Evolutionary conservation across 331 rosid genomes (phyloP), one percentile per base, ranked within the genome.

Genomic region (Prunus yedoensis): DNA sequence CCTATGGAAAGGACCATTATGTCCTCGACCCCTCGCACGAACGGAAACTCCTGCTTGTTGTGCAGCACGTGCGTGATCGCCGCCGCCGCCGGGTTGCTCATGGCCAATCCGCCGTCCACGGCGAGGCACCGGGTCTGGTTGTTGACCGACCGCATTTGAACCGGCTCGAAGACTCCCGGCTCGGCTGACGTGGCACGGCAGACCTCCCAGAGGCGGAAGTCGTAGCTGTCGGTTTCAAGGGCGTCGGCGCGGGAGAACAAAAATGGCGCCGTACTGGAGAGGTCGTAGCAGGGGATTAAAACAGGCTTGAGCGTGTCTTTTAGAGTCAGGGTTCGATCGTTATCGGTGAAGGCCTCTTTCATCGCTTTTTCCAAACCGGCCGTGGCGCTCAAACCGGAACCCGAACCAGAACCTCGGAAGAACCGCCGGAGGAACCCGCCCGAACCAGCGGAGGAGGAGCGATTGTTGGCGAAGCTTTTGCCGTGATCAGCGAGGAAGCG

Each of bases 41-140:
- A 92, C 59, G 99, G 99, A 52, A 95, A 95, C 80, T 95, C 99
- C 79, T 95, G 97, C 76, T 92, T 95, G 85, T 95, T 95, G 77
- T 95, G 99, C 30, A 95, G 96, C 83, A 95, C 99, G 89, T 95
- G 99, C 79, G 99, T 95, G 54, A 95, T 95, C 9, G 99, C 99
- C 17, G 99, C 97, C 5, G 91, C 90, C 1, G 97, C 83, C 0
- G 99, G 99, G 85, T 95, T 95, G 68, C 93, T 88, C 99, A 92
- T 95, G 10, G 94, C 92, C 35, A 95, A 76, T 4, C 97, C 97
- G 21, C 97, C 97, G 59, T 95, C 97, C 5, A 95, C 86, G 11
- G 97, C 97, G 35, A 95, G 46, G 78, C 99, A 95, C 25, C 72
- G 68, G 1, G 92, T 95, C 20, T 84, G 86, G 9, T 82, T 84